Evolutionary conservation across 176 grass and related monocot species (phyloP).

Genomic region (Oryza punctata): DNA sequence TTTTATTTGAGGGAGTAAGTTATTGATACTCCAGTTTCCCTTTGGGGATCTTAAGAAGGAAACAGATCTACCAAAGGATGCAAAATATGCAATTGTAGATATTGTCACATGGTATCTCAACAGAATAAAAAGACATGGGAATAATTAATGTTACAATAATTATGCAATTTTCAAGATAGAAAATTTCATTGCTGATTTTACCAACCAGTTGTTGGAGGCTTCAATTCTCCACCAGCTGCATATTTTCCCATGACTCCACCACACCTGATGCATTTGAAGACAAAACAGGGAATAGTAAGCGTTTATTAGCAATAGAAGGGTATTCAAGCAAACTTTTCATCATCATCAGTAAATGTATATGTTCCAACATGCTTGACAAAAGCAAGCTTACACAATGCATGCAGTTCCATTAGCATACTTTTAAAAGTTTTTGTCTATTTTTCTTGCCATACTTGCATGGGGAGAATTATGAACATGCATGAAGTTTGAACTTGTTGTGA

Average conservation of each 20-base stretch:
- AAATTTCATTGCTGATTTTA: constrained; percentile 29
- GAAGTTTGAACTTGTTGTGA: neutral
- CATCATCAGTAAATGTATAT: constrained; percentile 11
- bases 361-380: constrained; percentile 33
- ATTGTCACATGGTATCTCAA: constrained; percentile 8
- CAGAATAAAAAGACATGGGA: neutral
- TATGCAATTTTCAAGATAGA: neutral
- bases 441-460: neutral
- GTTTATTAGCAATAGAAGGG: constrained; percentile 30
- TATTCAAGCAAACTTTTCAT: constrained; percentile 11
- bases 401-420: constrained; percentile 4
- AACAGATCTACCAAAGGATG: neutral
- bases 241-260: constrained; percentile 99
- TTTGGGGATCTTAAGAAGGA: neutral
- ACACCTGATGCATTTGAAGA: constrained; percentile 66
- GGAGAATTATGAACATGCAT: neutral
- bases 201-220: constrained; percentile 98
- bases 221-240: constrained; percentile 97
- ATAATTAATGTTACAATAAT: constrained; percentile 10
- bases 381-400: neutral
- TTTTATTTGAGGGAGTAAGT: neutral
- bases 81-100: neutral
- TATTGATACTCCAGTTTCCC: neutral
- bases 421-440: neutral
- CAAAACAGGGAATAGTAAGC: constrained; percentile 27